Conservation (phyloP, 2,329 filamentous ascomycete genomes). For the Diaporthe sp. region DNA sequence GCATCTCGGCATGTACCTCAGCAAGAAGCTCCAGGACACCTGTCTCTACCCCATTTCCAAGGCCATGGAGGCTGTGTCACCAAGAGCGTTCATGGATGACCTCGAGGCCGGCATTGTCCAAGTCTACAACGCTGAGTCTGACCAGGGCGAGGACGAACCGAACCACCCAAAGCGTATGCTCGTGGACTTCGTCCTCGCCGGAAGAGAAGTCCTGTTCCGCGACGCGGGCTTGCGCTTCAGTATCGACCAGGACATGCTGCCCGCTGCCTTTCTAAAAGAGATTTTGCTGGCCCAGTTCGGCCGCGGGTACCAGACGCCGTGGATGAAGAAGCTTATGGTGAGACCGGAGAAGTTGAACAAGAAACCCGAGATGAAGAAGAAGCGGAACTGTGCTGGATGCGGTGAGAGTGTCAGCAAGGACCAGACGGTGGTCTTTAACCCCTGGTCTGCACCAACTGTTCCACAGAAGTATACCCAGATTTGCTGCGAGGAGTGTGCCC, state of each 20-base stretch:
- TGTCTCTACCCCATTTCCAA: not conserved
- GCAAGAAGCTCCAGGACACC: not conserved
- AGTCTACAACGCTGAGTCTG: not conserved
- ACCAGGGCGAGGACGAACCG: not conserved
- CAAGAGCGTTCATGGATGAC: not conserved
- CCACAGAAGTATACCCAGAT: not conserved
- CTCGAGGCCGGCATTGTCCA: not conserved
- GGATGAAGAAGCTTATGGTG: constrained; percentile 17
- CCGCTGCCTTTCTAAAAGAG: not conserved
- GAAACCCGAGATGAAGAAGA: not conserved
- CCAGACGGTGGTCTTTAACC: not conserved
- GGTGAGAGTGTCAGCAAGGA: not conserved
- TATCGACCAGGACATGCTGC: not conserved
- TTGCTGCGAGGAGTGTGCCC: constrained; percentile 17
- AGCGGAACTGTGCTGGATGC: constrained; percentile 8
- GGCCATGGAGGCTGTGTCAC: not conserved
- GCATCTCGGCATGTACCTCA: constrained; percentile 5
- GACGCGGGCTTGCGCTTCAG: not conserved
- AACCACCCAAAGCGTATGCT: constrained; percentile 17
- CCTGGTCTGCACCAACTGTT: not conserved
- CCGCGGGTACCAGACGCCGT: not conserved
- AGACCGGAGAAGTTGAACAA: not conserved
- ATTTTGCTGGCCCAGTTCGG: not conserved
- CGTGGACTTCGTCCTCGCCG: constrained; percentile 32
- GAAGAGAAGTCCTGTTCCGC: constrained; percentile 18